A percentile compares a stretch with the other conserved stretches of the same genome.
phyloP scores from a whole-genome alignment of 1,139 yeast species.

The Candida labiduridarum region DNA sequence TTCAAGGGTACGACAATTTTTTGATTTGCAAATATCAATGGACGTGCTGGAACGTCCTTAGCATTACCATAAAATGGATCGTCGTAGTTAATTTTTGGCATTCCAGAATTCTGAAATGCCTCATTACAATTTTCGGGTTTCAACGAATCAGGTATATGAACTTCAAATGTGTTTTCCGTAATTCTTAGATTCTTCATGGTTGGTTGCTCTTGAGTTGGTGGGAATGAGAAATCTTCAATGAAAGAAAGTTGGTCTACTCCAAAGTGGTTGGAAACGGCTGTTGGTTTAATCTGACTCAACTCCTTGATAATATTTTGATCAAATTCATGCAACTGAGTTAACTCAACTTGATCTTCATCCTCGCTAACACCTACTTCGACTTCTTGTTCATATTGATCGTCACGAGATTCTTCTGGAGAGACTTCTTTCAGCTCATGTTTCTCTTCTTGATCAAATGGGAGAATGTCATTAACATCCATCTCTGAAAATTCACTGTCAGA shows the following conservation, averaged over 20 bases:
- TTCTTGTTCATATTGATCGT: slow-evolving; percentile 5
- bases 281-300: slow-evolving; percentile 17
- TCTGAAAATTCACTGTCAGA: slow-evolving; percentile 10
- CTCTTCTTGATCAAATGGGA: background rate
- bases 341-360: slow-evolving; percentile 11
- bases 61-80: slow-evolving; percentile 66
- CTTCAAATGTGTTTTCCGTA: slow-evolving; percentile 20
- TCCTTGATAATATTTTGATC: slow-evolving; percentile 18
- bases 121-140: slow-evolving; percentile 27
- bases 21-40: slow-evolving; percentile 69
- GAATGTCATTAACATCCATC: background rate
- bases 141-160: slow-evolving; percentile 22
- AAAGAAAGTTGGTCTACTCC: slow-evolving; percentile 5
- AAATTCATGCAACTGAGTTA: slow-evolving; percentile 8
- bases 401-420: background rate
- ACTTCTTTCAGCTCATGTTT: slow-evolving; percentile 2
- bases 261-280: slow-evolving; percentile 6
- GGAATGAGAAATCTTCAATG: slow-evolving; percentile 14
- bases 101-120: slow-evolving; percentile 45
- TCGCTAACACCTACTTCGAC: slow-evolving; percentile 6
- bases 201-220: slow-evolving; percentile 10
- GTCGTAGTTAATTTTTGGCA: slow-evolving; percentile 54
- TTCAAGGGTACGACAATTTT: slow-evolving; percentile 47
- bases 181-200: slow-evolving; percentile 11
- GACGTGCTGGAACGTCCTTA: slow-evolving; percentile 52